Conservation (phyloP, 768 basidiomycete genomes). For the Auricularia cornea region DNA sequence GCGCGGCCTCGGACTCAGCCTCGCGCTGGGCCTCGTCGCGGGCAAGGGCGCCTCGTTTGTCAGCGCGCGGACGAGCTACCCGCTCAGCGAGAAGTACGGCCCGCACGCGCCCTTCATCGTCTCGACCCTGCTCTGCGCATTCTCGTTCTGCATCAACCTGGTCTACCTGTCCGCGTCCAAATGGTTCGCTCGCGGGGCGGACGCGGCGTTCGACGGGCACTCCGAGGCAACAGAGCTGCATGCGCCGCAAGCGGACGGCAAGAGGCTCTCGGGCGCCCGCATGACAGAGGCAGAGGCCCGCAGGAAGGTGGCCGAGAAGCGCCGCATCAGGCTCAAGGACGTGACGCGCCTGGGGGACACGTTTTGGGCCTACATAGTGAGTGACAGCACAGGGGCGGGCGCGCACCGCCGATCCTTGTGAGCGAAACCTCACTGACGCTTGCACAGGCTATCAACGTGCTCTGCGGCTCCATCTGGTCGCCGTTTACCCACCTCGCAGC, state of each 20-base stretch:
- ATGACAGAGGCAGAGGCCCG: slow-evolving; percentile 51
- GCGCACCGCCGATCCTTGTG: too few relatives aligned
- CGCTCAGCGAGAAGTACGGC: slow-evolving; percentile 60
- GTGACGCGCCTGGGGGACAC: slow-evolving; percentile 63
- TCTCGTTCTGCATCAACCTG: slow-evolving; percentile 63
- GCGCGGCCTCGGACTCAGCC: slow-evolving; percentile 64
- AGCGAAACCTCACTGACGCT: too few relatives aligned
- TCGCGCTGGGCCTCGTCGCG: slow-evolving; percentile 76
- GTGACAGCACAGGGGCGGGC: too few relatives aligned
- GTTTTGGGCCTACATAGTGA: slow-evolving; percentile 67
- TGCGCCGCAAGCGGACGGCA: slow-evolving; percentile 26
- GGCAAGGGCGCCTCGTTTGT: slow-evolving; percentile 75
- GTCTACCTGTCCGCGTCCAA: slow-evolving; percentile 55
- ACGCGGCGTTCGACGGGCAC: slow-evolving; percentile 59
- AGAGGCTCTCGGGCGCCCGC: slow-evolving; percentile 15
- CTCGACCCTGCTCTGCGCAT: slow-evolving; percentile 50
- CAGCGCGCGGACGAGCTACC: slow-evolving; percentile 66
- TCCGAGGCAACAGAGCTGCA: slow-evolving; percentile 43
- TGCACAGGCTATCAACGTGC: slow-evolving; percentile 45
- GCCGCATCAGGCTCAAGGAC: slow-evolving; percentile 49
- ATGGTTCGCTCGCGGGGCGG: slow-evolving; percentile 55
- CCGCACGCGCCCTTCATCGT: slow-evolving; percentile 68
- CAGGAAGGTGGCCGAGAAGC: slow-evolving; percentile 57
- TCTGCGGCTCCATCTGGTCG: slow-evolving; percentile 70
- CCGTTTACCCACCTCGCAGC: slow-evolving; percentile 72